Percentiles rank a stretch among this genome's conserved stretches.
Conservation (phyloP, 225 moss, liverwort and hornwort genomes). For the Anthoceros angustus region DNA sequence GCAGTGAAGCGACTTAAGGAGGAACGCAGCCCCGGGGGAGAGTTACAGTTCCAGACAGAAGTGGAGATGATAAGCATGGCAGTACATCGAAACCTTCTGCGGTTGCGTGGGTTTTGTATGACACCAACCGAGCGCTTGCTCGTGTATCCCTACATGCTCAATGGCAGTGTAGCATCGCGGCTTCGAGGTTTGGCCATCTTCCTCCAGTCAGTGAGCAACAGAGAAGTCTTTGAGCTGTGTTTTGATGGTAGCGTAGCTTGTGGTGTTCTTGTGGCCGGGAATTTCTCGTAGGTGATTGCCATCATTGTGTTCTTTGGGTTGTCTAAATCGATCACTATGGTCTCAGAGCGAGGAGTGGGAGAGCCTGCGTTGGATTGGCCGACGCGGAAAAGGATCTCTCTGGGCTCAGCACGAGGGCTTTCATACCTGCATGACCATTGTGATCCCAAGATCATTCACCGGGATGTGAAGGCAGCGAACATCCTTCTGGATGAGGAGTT, state of each 20-base stretch:
- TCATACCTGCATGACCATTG: conserved; percentile 47
- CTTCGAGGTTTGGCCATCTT: conserved; percentile 26
- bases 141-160: conserved; percentile 49
- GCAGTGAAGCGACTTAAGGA: conserved; percentile 50
- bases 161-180: conserved; percentile 50
- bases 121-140: conserved; percentile 46
- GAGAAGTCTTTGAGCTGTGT: too few species aligned
- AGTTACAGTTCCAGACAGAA: conserved; percentile 51
- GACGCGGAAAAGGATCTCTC: conserved; percentile 30
- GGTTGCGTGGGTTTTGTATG: conserved; percentile 49
- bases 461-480: conserved; percentile 47
- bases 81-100: conserved; percentile 44
- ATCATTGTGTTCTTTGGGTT: not conserved
- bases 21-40: conserved; percentile 46
- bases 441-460: conserved; percentile 46
- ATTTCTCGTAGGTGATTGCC: not conserved
- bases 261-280: not conserved
- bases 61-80: conserved; percentile 63
- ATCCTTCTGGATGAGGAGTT: conserved; percentile 45
- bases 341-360: conserved; percentile 30
- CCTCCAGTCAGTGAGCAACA: not conserved
- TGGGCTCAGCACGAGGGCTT: conserved; percentile 40
- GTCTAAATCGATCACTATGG: not conserved
- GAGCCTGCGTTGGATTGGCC: conserved; percentile 37
- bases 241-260: too few species aligned